Evolutionary conservation across 1,139 yeast genomes (phyloP).

Genomic region (Hansenula sp.): DNA sequence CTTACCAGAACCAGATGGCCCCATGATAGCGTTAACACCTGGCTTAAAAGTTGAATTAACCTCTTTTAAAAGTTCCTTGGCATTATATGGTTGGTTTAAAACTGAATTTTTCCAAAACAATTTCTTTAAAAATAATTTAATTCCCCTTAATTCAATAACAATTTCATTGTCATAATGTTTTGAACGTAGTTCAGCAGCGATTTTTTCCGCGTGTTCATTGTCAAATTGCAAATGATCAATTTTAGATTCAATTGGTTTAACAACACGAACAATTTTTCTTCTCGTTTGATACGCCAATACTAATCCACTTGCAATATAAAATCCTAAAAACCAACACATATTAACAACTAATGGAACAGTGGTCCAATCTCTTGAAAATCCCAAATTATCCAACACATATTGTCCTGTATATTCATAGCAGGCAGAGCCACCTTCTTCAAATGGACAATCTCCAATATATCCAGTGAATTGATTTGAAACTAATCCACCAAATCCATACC

Average conservation of each 20-base stretch:
- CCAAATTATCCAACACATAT: conserved; percentile 51
- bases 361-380: conserved; percentile 65
- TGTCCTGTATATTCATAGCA: conserved; percentile 45
- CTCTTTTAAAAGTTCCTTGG: conserved; percentile 40
- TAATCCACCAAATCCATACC: conserved; percentile 76
- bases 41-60: conserved; percentile 56
- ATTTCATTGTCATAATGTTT: not conserved
- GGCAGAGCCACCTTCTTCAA: conserved; percentile 36
- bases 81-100: conserved; percentile 1
- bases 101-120: conserved; percentile 9
- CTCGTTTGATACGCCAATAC: conserved; percentile 7
- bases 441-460: conserved; percentile 56
- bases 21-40: conserved; percentile 77
- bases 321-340: conserved; percentile 57
- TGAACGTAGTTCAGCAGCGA: not conserved
- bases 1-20: conserved; percentile 85
- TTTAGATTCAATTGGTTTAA: conserved; percentile 8
- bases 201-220: not conserved
- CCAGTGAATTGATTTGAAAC: conserved; percentile 62
- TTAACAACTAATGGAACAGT: conserved; percentile 60
- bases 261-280: conserved; percentile 8
- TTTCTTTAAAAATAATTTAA: conserved; percentile 6
- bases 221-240: not conserved
- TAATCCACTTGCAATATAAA: conserved; percentile 38
- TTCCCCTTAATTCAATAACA: not conserved